phyloP scores from a whole-genome alignment of 2,329 filamentous ascomycete genomes.

The Parafenestella ontariensis region DNA sequence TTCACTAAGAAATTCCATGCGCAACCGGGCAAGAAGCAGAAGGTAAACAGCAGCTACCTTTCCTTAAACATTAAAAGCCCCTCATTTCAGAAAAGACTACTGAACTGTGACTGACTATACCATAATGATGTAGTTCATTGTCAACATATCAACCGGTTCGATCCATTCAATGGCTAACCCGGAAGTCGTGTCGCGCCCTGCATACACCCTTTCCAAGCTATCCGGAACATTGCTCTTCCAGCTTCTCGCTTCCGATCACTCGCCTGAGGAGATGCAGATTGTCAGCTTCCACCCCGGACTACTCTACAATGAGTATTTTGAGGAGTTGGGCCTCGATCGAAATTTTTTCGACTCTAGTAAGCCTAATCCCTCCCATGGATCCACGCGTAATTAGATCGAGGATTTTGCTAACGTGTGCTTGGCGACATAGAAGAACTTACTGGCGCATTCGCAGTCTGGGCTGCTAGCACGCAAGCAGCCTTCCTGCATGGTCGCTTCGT shows the following conservation, averaged over 20 bases:
- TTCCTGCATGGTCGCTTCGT: slow-evolving; percentile 51
- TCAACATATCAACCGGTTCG: slow-evolving; percentile 11
- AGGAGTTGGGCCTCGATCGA: neutral
- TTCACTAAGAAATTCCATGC: slow-evolving; percentile 8
- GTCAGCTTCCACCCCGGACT: slow-evolving; percentile 12
- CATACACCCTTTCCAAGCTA: slow-evolving; percentile 9
- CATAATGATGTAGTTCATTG: slow-evolving; percentile 5
- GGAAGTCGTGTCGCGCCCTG: neutral
- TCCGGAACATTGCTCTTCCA: slow-evolving; percentile 8
- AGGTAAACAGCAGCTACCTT: slow-evolving; percentile 1
- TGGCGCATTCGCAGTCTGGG: slow-evolving; percentile 47
- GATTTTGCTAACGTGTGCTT: neutral
- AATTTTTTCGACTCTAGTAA: slow-evolving; percentile 1
- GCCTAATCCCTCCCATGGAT: neutral
- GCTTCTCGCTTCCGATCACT: slow-evolving; percentile 3
- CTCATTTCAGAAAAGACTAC: no score
- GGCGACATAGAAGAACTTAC: slow-evolving; percentile 18
- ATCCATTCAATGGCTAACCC: slow-evolving; percentile 8
- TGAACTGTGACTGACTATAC: neutral
- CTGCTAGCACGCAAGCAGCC: slow-evolving; percentile 46
- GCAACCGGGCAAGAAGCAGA: slow-evolving; percentile 4
- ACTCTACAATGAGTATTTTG: neutral
- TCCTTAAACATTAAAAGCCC: no score
- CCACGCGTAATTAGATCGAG: no score
- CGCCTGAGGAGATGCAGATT: slow-evolving; percentile 11